phyloP scores from a whole-genome alignment of 257 asterid genomes.

The Ophiorrhiza pumila region DNA sequence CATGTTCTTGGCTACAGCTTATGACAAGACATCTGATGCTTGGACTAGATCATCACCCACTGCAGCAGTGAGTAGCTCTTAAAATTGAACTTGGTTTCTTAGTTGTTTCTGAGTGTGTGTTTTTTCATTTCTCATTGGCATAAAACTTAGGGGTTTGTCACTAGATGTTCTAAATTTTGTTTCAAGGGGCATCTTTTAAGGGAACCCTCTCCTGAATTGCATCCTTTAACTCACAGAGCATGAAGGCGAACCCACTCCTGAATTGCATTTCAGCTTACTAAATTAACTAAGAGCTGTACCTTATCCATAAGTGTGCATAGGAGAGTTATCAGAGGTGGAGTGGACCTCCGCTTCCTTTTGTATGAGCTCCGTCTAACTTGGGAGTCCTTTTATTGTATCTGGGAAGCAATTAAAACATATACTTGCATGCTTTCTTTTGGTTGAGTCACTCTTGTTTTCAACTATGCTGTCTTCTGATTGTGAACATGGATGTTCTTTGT shows the following conservation, averaged over 20 bases:
- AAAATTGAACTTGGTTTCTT: constrained; percentile 3
- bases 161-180: not conserved
- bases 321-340: not conserved
- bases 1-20: constrained; percentile 79
- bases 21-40: constrained; percentile 80
- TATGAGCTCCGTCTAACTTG: not conserved
- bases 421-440: constrained; percentile 3
- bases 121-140: not conserved
- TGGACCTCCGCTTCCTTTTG: not conserved
- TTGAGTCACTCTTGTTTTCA: not conserved
- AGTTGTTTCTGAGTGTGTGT: constrained; percentile 3
- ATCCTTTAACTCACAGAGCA: not conserved
- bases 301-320: not conserved
- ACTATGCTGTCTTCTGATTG: constrained; percentile 15
- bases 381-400: not conserved
- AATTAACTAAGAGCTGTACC: not conserved
- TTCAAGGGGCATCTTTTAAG: not conserved
- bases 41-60: constrained; percentile 83
- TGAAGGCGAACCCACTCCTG: not conserved
- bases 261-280: not conserved
- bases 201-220: not conserved
- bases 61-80: constrained; percentile 52
- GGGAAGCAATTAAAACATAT: not conserved
- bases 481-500: constrained; percentile 18
- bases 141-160: not conserved